Base-by-base conservation (phyloP, 2,329 filamentous ascomycete genomes). In the Myotisia sp. region DNA sequence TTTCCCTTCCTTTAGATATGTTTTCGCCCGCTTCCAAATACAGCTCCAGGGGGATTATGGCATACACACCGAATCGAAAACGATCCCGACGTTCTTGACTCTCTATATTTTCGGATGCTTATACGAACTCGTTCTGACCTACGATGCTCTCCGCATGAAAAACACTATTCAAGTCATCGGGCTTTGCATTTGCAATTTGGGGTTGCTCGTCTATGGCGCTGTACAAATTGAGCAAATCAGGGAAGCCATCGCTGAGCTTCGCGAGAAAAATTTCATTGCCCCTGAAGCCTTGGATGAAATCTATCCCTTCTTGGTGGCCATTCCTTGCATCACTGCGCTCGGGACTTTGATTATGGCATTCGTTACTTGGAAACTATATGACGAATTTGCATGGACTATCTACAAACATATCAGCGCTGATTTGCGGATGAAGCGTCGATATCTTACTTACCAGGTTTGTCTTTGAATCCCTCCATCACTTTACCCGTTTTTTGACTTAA, bases 161-260 rank as follows among this genome's bases (percentile, higher is more conserved):
- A 98, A 98, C 62, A 98, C 90, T 7, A 98, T 98, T 66, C 90
- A 98, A 58, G 71, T 95, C 54, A 95, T 98, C 47, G 90, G 90
- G 28, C 70, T 98, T 19, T 93, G 87, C 60, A 64, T 92, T 38
- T 90, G 90, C 62, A 95, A 98, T 58, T 59, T 90, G 20, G 87
- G 84, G 26, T 74, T 98, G 46, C 70, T 95, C 51, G 75, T 95
- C 42, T 98, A 98, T 54, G 85, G 87, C 3, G 77, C 81, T 20
- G 84, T 95, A 37, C 87, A 98, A 58, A 80, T 86, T 47, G 80
- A 92, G 45, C 86, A 95, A 60, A 92, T 95, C 49, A 60, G 74
- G 32, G 73, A 77, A 27, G 85, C 87, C 5, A 71, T 92, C 33
- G 42, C 46, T 0, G 55, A 60, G 7, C 60, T 93, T 26, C 52